Evolutionary conservation across 169 alveolate genomes (phyloP).

Genomic region (Neospora caninum): DNA sequence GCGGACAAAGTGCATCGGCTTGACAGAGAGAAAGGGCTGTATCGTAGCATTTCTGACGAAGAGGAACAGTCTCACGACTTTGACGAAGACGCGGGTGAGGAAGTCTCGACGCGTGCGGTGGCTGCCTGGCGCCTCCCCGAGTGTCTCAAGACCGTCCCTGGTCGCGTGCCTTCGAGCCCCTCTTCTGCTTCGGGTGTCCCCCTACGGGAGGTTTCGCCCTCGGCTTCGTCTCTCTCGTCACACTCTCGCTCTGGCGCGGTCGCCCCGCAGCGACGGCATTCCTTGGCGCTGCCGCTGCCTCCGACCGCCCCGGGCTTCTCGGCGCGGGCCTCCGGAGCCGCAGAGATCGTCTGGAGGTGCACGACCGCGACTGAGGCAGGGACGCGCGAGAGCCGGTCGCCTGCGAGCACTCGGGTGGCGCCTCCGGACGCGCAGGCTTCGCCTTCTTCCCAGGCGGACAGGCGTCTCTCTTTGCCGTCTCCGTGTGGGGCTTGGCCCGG

Average conservation of each 20-base stretch:
- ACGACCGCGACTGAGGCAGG: neutral
- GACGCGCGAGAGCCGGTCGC: neutral
- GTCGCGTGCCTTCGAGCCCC: no score
- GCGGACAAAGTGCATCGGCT: neutral
- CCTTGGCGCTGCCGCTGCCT: neutral
- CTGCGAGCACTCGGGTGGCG: neutral
- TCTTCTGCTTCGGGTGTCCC: neutral
- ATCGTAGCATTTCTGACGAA: neutral
- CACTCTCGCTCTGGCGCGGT: no score
- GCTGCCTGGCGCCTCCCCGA: neutral
- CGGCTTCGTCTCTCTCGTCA: neutral
- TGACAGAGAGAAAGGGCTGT: neutral
- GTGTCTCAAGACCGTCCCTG: no score
- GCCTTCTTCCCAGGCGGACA: neutral
- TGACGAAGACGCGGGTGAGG: neutral
- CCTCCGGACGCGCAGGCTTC: neutral
- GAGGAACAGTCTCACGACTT: neutral
- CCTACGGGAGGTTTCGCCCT: neutral
- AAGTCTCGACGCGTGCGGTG: neutral
- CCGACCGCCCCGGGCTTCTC: neutral
- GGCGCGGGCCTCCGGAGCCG: neutral
- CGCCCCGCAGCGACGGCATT: neutral
- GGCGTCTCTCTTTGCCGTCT: neutral
- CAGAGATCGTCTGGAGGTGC: neutral
- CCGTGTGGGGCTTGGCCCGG: no score